These are phyloP conservation scores for Phytophthora hibernalis DNA, from an alignment of 352 stramenopile genomes.

Conservation along the genomic window DNA sequence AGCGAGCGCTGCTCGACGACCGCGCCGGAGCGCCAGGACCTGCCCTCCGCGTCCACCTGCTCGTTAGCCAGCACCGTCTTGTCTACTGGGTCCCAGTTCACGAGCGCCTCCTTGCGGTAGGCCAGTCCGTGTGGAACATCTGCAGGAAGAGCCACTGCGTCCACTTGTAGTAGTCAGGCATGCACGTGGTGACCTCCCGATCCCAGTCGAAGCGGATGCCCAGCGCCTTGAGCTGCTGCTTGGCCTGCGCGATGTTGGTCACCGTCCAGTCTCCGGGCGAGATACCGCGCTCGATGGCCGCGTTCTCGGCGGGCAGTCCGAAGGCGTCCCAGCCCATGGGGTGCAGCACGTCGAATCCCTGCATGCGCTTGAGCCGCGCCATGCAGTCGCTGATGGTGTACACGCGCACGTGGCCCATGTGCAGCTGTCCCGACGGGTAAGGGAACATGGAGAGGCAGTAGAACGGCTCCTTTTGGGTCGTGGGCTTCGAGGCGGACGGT, in stretches of 20 bases:
- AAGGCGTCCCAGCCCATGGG: constrained; percentile 99
- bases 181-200: constrained; percentile 96
- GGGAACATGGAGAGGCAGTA: constrained; percentile 98
- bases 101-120: constrained; percentile 95
- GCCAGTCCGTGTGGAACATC: constrained; percentile 97
- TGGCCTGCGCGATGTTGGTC: constrained; percentile 98
- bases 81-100: constrained; percentile 99
- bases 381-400: constrained; percentile 99
- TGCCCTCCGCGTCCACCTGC: constrained; percentile 95
- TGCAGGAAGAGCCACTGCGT: constrained; percentile 99
- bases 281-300: constrained; percentile 97
- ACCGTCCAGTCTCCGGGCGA: constrained; percentile 96
- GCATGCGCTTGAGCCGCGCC: constrained; percentile 97
- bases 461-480: constrained; percentile 65
- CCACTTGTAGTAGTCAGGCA: constrained; percentile 98
- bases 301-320: constrained; percentile 99
- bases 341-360: constrained; percentile 97
- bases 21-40: constrained; percentile 96
- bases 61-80: constrained; percentile 99
- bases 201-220: constrained; percentile 99
- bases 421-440: constrained; percentile 97
- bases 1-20: constrained; percentile 95
- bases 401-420: constrained; percentile 99
- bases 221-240: constrained; percentile 95
- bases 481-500: background rate